phyloP scores from a whole-genome alignment of 495 filamentous ascomycete species.

The Penicillium ucsense region DNA sequence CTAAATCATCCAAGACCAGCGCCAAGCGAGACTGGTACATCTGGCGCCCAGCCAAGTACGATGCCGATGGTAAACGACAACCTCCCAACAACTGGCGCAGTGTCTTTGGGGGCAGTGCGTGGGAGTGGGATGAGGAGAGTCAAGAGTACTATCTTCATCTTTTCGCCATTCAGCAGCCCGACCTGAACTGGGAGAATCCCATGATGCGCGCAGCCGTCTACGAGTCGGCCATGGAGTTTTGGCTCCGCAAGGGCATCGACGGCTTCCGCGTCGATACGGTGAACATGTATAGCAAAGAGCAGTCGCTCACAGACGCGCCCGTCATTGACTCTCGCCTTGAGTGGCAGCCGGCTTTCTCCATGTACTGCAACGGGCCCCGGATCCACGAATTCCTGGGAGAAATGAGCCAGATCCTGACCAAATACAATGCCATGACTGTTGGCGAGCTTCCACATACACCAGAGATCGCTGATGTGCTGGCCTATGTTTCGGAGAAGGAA shows the following conservation, averaged over 20 bases:
- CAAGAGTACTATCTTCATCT: constrained; percentile 47
- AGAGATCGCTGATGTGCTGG: constrained; percentile 32
- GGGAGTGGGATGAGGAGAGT: constrained; percentile 43
- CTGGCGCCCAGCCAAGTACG: constrained; percentile 42
- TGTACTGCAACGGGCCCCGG: constrained; percentile 49
- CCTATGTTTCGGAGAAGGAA: constrained; percentile 34
- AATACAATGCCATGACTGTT: constrained; percentile 41
- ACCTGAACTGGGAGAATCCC: constrained; percentile 48
- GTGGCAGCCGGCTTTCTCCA: constrained; percentile 34
- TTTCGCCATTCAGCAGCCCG: constrained; percentile 41
- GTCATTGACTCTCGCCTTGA: constrained; percentile 24
- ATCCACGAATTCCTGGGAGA: constrained; percentile 46
- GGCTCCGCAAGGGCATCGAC: constrained; percentile 41
- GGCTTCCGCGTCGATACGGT: constrained; percentile 51
- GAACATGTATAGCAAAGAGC: constrained; percentile 43
- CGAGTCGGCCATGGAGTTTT: constrained; percentile 40
- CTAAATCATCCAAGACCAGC: constrained; percentile 31
- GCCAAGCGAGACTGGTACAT: constrained; percentile 53
- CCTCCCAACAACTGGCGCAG: constrained; percentile 52
- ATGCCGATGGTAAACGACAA: constrained; percentile 37
- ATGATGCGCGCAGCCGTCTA: constrained; percentile 39
- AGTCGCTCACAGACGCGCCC: constrained; percentile 32
- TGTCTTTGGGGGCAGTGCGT: constrained; percentile 44
- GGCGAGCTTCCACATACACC: constrained; percentile 41
- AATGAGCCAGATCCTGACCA: constrained; percentile 32